These are phyloP conservation scores for Ogataea chonburiensis DNA, from an alignment of 805 yeast genomes.

Conservation along the genomic window DNA sequence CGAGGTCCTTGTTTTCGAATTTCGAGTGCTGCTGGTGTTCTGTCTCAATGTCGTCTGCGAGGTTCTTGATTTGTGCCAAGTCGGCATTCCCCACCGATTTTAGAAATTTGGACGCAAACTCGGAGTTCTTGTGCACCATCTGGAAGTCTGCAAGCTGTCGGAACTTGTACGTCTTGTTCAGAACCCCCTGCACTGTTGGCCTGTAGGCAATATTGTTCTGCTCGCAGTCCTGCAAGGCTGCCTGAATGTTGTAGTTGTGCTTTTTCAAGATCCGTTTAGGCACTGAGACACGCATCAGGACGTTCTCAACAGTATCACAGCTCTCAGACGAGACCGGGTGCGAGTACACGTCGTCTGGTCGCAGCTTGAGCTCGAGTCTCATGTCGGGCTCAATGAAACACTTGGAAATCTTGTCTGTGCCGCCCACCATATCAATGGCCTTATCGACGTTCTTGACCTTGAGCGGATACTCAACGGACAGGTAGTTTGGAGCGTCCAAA, in stretches of 20 bases:
- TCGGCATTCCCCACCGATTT: conserved; percentile 43
- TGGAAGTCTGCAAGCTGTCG: conserved; percentile 91
- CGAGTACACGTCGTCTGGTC: conserved; percentile 38
- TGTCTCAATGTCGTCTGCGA: conserved; percentile 33
- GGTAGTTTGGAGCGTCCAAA: conserved; percentile 69
- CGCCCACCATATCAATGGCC: conserved; percentile 74
- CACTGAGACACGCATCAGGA: conserved; percentile 56
- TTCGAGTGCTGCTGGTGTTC: conserved; percentile 19
- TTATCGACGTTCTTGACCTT: conserved; percentile 58
- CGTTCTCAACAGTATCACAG: conserved; percentile 51
- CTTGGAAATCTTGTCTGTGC: conserved; percentile 41
- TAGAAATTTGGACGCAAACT: conserved; percentile 42
- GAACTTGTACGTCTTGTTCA: conserved; percentile 70
- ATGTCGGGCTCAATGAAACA: conserved; percentile 40
- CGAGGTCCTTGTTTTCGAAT: conserved; percentile 41
- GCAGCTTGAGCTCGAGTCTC: conserved; percentile 30
- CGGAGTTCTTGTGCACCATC: conserved; percentile 56
- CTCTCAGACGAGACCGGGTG: conserved; percentile 62
- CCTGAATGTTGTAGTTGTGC: conserved; percentile 42
- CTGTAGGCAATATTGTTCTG: conserved; percentile 33
- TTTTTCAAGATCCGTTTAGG: conserved; percentile 52
- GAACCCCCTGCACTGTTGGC: conserved; percentile 62
- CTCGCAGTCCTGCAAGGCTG: conserved; percentile 41
- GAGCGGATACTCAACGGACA: conserved; percentile 78
- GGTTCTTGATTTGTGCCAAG: conserved; percentile 39